These are phyloP conservation scores for Coemansia sp. DNA, from an alignment of 192 early-diverging fungal genomes.

Conservation along the genomic window DNA sequence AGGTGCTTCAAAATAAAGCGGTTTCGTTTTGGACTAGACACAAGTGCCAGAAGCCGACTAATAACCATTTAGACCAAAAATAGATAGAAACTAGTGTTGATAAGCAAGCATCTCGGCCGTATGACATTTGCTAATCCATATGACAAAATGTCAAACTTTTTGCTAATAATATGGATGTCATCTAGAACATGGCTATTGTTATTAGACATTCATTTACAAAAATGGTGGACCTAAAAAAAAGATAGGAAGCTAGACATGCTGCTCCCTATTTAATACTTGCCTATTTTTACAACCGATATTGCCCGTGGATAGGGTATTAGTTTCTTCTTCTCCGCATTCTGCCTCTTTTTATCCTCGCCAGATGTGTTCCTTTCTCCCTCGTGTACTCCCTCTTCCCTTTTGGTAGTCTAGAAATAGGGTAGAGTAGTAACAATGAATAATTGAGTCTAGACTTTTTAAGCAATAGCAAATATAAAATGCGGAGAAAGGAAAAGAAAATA, in stretches of 20 bases:
- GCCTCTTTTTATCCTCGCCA: not conserved
- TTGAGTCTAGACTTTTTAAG: not conserved
- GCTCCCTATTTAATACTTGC: not conserved
- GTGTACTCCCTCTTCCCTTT: not conserved
- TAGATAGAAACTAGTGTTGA: not conserved
- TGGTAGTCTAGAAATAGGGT: not conserved
- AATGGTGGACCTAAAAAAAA: not conserved
- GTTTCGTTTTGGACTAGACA: not conserved
- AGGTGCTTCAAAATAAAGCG: not conserved
- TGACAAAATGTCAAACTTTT: too few species aligned
- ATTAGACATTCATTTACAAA: not conserved
- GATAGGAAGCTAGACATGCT: too few species aligned
- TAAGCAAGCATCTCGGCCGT: not conserved
- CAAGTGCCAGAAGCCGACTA: not conserved
- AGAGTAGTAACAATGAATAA: not conserved
- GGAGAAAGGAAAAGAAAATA: not conserved
- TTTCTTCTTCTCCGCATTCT: not conserved
- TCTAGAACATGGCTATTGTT: constrained; percentile 2
- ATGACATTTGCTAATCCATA: not conserved
- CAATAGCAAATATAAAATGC: not conserved
- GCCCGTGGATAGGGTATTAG: not conserved
- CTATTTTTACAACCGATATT: not conserved
- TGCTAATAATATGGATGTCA: not conserved
- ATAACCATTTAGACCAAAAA: constrained; percentile 1
- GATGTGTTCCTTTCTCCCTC: not conserved